Percentiles rank a stretch among this genome's conserved stretches.
phyloP scores from a whole-genome alignment of 1,139 yeast genomes.

The Kluyveromyces marxianus region DNA sequence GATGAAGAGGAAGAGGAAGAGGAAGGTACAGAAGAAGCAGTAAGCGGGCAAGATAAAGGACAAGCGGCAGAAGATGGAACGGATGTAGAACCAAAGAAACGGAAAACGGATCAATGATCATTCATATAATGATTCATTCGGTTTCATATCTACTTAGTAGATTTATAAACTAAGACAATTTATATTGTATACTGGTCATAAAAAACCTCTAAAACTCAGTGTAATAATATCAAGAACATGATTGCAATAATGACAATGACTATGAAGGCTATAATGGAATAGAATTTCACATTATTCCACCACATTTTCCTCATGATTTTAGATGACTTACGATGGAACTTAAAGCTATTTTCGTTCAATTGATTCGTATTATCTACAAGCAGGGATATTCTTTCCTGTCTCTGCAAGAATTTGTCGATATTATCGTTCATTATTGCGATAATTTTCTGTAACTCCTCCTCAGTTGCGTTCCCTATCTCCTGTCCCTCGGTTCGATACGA shows the following conservation, averaged over 20 bases:
- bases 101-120: conserved; percentile 4
- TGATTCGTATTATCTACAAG: conserved; percentile 78
- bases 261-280: conserved; percentile 20
- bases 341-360: conserved; percentile 58
- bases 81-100: conserved; percentile 8
- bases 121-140: too few species aligned
- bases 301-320: conserved; percentile 60
- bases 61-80: conserved; percentile 13
- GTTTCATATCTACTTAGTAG: too few species aligned
- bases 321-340: conserved; percentile 67
- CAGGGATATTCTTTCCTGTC: conserved; percentile 72
- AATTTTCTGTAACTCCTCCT: conserved; percentile 28
- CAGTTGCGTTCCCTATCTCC: conserved; percentile 18
- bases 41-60: conserved; percentile 9
- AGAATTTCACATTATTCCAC: conserved; percentile 43
- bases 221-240: conserved; percentile 10
- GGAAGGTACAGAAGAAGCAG: conserved; percentile 8
- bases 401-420: conserved; percentile 57
- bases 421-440: conserved; percentile 58
- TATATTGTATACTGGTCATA: too few species aligned
- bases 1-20: conserved; percentile 3
- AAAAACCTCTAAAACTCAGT: not conserved
- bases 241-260: conserved; percentile 30
- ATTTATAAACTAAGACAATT: too few species aligned
- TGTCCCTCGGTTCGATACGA: conserved; percentile 19